A percentile compares a stretch with the other conserved stretches of the same genome.
phyloP scores from a whole-genome alignment of 1,284 basidiomycete genomes.

The Cryptococcus amylolentus region DNA sequence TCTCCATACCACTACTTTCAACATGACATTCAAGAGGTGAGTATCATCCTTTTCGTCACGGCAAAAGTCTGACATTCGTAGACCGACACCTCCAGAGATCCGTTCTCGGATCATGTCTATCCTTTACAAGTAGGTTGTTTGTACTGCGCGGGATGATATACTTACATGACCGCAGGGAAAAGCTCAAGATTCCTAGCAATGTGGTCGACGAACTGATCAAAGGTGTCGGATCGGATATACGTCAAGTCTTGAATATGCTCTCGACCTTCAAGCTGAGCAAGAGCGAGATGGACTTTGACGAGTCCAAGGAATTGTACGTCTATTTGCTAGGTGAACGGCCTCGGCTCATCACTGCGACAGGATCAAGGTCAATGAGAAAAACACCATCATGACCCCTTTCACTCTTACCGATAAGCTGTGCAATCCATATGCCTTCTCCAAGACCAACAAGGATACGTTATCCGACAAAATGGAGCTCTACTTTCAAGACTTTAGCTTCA shows the following conservation, averaged over 20 bases:
- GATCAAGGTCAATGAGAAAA: constrained; percentile 85
- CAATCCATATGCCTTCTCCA: constrained; percentile 83
- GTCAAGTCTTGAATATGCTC: constrained; percentile 95
- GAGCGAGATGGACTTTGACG: constrained; percentile 80
- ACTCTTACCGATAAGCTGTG: constrained; percentile 79
- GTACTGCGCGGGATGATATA: not conserved
- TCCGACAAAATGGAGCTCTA: constrained; percentile 93
- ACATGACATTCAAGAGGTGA: constrained; percentile 72
- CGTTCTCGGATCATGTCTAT: constrained; percentile 86
- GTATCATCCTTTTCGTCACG: constrained; percentile 16
- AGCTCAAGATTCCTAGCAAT: constrained; percentile 82
- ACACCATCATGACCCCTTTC: constrained; percentile 85
- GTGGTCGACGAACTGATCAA: constrained; percentile 88
- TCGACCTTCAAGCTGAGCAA: constrained; percentile 89
- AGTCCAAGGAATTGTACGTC: constrained; percentile 79
- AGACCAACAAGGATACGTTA: constrained; percentile 73
- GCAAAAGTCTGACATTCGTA: constrained; percentile 39
- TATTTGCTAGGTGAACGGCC: not conserved
- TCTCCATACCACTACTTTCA: constrained; percentile 68
- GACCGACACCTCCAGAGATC: constrained; percentile 69
- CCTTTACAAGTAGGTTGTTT: constrained; percentile 66
- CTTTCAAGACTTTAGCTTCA: constrained; percentile 91
- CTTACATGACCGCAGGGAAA: constrained; percentile 61
- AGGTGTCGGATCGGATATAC: constrained; percentile 89
- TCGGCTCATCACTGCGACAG: constrained; percentile 50